Evolutionary conservation across 2,329 filamentous ascomycete genomes (phyloP).

Genomic region (Scedosporium boydii): DNA sequence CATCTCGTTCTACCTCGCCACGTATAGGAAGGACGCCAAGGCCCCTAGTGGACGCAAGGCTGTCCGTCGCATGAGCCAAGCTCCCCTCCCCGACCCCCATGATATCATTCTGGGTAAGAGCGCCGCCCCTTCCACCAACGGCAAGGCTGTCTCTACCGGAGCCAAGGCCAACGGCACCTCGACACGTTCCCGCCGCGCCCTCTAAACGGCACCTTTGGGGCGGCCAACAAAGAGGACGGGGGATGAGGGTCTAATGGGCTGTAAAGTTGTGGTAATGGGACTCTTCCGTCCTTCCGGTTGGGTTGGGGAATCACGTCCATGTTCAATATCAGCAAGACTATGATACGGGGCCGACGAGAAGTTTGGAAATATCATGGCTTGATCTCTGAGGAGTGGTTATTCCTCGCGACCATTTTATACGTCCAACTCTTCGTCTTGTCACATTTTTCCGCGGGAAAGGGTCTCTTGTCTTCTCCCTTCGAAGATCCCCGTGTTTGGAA

Average conservation of each 20-base stretch:
- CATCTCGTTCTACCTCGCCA: constrained; percentile 97
- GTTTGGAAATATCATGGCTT: not conserved
- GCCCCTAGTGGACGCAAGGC: constrained; percentile 71
- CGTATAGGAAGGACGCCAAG: constrained; percentile 84
- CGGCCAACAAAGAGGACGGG: constrained; percentile 24
- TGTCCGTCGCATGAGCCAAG: constrained; percentile 55
- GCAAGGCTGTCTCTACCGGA: constrained; percentile 43
- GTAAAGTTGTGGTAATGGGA: not conserved
- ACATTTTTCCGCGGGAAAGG: not conserved
- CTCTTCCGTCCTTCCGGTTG: not conserved
- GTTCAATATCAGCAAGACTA: too few relatives aligned
- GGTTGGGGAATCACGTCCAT: too few relatives aligned
- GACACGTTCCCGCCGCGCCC: constrained; percentile 61
- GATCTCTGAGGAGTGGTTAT: not conserved
- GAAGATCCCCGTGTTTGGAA: not conserved
- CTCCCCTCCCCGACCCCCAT: constrained; percentile 72
- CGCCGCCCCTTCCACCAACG: constrained; percentile 40
- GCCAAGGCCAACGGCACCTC: constrained; percentile 49
- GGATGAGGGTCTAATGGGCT: not conserved
- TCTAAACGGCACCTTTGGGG: constrained; percentile 3
- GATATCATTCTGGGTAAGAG: constrained; percentile 39
- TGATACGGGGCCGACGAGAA: not conserved
- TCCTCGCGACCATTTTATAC: not conserved
- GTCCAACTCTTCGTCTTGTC: not conserved
- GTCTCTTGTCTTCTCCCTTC: not conserved